Base-by-base conservation (phyloP, 176 grass and related monocot genomes). In the Poa annua region DNA sequence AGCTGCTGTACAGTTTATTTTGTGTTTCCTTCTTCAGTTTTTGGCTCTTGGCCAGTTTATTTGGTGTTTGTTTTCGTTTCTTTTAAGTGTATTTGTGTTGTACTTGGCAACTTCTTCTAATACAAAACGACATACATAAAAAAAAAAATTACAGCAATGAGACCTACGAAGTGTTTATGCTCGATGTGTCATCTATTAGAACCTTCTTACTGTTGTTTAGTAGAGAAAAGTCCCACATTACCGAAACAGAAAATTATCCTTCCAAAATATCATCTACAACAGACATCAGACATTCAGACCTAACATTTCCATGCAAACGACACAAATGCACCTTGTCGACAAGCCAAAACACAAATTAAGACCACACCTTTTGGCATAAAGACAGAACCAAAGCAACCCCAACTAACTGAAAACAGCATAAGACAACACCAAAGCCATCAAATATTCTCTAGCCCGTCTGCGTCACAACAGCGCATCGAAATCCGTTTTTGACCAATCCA, bases 391-490 rank as follows among this genome's bases (percentile, higher is more conserved):
- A 84, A 61, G 35, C 39, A 16, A 74, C 15, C 34, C 44, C 48
- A 44, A 47, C 15, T 74, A 39, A n/a, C 26, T 35, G 34, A 71
- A 47, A 66, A 72, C 62, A 82, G 72, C 52, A 57, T 45, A 29
- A 71, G 4, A 76, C 45, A 74, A 34, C 15, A 74, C 47, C 47
- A 52, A 66, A 74, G 19, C 11, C 74, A 47, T 50, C 59, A 56
- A 62, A 41, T 29, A 35, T 35, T 68, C 25, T 81, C 71, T 51
- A 21, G 8, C 14, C 11, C 80, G 44, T 51, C 71, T 62, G 29
- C 76, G 39, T 50, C 60, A 61, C 29, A 52, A 36, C 12, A 75
- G 62, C 61, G 17, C n/a, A 51, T 48, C 50, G 49, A 80, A 89
- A 20, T 81, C 39, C 55, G 21, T 24, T 44, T 79, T 55, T 52